Percentiles rank a stretch among this genome's conserved stretches.
These are phyloP conservation scores for Chaetomium sp. DNA, from an alignment of 2,329 filamentous ascomycete species.

Conservation along the genomic window DNA sequence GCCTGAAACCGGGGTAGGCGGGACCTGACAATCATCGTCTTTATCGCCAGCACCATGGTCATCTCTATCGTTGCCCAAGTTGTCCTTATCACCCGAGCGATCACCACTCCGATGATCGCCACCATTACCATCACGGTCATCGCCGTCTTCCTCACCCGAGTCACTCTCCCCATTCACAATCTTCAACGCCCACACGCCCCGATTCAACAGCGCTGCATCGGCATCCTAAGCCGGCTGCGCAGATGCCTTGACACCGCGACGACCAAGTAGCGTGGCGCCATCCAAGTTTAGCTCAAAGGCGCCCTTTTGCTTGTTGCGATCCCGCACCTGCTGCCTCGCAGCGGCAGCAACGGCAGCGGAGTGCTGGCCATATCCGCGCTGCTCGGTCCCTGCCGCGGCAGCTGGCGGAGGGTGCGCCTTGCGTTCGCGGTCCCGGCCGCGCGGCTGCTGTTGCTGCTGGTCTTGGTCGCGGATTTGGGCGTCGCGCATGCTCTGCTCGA, in stretches of 20 bases:
- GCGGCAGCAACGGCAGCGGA: conserved; percentile 77
- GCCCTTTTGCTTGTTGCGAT: conserved; percentile 63
- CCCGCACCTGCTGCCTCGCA: conserved; percentile 69
- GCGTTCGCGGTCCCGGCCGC: conserved; percentile 44
- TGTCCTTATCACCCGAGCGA: no score
- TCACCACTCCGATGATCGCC: no score
- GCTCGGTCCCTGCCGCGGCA: conserved; percentile 30
- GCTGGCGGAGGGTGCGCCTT: conserved; percentile 21
- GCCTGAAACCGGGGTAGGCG: no score
- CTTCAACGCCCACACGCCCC: no score
- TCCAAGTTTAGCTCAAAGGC: conserved; percentile 89
- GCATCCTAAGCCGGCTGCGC: conserved; percentile 34
- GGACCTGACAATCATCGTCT: no score
- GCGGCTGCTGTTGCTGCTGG: conserved; percentile 30
- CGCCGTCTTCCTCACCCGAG: no score
- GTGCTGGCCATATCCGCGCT: conserved; percentile 81
- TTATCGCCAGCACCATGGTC: no score
- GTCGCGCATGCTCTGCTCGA: conserved; percentile 84
- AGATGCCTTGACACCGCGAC: conserved; percentile 52
- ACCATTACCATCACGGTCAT: no score
- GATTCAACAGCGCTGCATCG: not conserved
- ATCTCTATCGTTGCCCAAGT: no score
- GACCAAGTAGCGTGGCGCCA: conserved; percentile 80
- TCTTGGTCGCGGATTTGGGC: conserved; percentile 63
- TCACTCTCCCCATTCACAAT: no score